Evolutionary conservation across 2,329 filamentous ascomycete species (phyloP), one percentile per base, ranked within the genome.

Genomic region (Chrysoporthe cubensis): DNA sequence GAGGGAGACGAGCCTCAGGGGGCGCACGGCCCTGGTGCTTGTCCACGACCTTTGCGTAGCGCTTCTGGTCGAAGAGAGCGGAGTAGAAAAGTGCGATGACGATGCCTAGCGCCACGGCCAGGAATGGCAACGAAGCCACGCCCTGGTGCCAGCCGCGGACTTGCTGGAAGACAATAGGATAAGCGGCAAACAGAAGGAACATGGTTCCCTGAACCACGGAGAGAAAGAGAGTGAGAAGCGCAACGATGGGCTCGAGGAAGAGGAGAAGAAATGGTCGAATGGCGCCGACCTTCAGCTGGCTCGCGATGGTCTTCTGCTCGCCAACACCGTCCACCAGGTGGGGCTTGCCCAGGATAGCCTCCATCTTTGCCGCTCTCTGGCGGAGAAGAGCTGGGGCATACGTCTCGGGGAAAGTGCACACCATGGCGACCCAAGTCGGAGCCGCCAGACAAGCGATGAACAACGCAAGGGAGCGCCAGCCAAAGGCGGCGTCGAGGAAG

Each of bases 351-450:
- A 80, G 76, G 70, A 87, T 84, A 65, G 83, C 76, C 70, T 82
- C 82, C 21, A 90, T 79, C 69, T 81, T 80, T 66, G 76, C 76
- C 1, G 87, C 87, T 32, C 87, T 81, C 68, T 80, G 79, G 65
- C 85, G 84, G 18, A 89, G 81, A 34, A 89, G 79, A 43, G 87
- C 82, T 0, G 88, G 87, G 0, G 85, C 81, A 75, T 89, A 90
- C 0, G 87, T 90, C 77, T 90, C 87, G 4, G 87, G 87, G 5
- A 89, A 81, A 50, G 82, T 71, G 42, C 87, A 72, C 0, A 81
- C 73, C 66, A 84, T 83, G 40, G 82, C 66, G 66, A 90, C 83
- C 83, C 86, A 89, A 1, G 64, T 68, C 13, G 70, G 70, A 2
- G 64, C 65, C 4, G 71, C 62, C 54, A 70, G 62, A 18, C 58